Conservation (phyloP, 805 yeast genomes). For the Candida peoriensis region DNA sequence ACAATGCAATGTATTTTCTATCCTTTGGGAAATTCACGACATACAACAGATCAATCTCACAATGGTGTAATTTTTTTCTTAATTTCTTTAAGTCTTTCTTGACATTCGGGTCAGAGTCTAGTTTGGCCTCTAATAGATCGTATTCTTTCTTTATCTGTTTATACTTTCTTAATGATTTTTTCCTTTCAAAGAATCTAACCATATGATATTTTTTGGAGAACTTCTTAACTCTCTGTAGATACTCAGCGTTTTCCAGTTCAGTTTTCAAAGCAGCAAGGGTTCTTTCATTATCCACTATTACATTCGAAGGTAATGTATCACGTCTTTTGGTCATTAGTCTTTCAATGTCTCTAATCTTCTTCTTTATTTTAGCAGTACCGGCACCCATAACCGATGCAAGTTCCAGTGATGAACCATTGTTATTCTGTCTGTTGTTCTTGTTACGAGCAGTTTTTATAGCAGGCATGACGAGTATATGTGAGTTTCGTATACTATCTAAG, state of each 20-base stretch:
- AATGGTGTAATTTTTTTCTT: conserved; percentile 46
- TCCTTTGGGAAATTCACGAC: conserved; percentile 72
- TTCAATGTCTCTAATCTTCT: conserved; percentile 82
- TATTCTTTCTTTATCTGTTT: conserved; percentile 38
- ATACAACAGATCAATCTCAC: conserved; percentile 70
- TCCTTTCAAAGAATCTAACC: conserved; percentile 87
- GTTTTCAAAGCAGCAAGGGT: conserved; percentile 58
- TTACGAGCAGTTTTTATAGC: conserved; percentile 12
- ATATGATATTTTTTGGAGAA: conserved; percentile 78
- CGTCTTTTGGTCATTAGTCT: conserved; percentile 53
- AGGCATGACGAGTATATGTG: conserved; percentile 9
- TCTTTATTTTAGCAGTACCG: conserved; percentile 57
- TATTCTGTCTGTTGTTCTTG: conserved; percentile 4
- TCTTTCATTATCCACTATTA: conserved; percentile 68
- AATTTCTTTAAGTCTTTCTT: conserved; percentile 38
- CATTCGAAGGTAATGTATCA: conserved; percentile 57
- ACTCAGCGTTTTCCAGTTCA: conserved; percentile 49
- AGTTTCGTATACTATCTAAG: not conserved
- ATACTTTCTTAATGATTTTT: conserved; percentile 73
- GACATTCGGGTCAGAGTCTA: conserved; percentile 25
- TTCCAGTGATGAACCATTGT: conserved; percentile 9
- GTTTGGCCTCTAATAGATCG: conserved; percentile 21
- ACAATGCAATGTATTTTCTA: conserved; percentile 75
- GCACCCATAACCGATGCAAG: conserved; percentile 31
- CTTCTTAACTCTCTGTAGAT: conserved; percentile 40